Evolutionary conservation across 129 eudicot species (phyloP).

Genomic region (Pseudognaphalium luteoalbum): DNA sequence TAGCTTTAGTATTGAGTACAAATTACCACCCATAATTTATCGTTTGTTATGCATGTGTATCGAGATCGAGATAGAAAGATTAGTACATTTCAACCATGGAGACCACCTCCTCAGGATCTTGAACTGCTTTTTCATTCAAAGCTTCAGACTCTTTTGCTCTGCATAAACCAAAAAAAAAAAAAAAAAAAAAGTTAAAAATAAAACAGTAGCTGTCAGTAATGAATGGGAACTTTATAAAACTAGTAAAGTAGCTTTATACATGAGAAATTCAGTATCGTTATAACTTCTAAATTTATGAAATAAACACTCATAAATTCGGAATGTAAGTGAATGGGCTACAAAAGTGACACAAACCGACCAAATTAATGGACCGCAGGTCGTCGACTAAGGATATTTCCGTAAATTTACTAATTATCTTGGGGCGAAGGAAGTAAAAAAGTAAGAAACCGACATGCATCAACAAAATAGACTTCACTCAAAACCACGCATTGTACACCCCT

Average conservation of each 20-base stretch:
- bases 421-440: background rate
- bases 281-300: slow-evolving; percentile 24
- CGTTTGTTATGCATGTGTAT: background rate
- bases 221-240: slow-evolving; percentile 13
- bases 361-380: background rate
- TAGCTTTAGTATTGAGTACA: background rate
- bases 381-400: slow-evolving; percentile 9
- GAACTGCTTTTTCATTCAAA: slow-evolving; percentile 43
- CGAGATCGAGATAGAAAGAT: background rate
- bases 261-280: slow-evolving; percentile 25
- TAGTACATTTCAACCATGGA: slow-evolving; percentile 46
- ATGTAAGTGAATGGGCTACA: slow-evolving; percentile 9
- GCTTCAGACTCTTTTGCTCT: slow-evolving; percentile 36
- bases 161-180: background rate
- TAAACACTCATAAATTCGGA: slow-evolving; percentile 11
- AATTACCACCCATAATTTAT: background rate
- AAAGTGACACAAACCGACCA: slow-evolving; percentile 15
- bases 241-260: background rate
- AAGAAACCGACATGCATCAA: slow-evolving; percentile 22
- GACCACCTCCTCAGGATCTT: slow-evolving; percentile 44
- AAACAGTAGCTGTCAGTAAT: slow-evolving; percentile 1
- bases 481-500: too few relatives aligned
- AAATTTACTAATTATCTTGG: background rate
- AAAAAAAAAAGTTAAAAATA: background rate
- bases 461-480: background rate